Base-by-base conservation (phyloP, 345 rosid genomes). In the Salix exigua region DNA sequence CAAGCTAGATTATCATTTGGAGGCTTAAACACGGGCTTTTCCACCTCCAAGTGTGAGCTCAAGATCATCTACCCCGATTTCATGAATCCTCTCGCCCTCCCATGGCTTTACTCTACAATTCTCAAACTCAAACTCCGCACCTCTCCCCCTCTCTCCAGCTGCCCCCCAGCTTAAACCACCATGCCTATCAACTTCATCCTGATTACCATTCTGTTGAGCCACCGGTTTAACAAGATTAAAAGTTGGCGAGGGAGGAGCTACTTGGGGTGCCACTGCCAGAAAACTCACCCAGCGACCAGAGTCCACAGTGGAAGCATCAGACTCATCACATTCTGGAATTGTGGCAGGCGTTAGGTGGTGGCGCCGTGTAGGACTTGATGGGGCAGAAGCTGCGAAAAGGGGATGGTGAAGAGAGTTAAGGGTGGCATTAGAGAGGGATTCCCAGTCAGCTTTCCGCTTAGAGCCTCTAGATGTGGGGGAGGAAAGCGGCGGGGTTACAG, bases 1-100 rank as follows among this genome's bases (percentile, higher is more conserved):
- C 71, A 53, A 37, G 21, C 33, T 33, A 30, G 69, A 23, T 18
- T 12, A 37, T 48, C 11, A n/a, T 7, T 13, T 23, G 53, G 33
- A 70, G 42, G 68, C 48, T 82, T 78, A 93, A 79, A 78, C 79
- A 80, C 84, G 90, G 71, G 85, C 88, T 87, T 93, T 96, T 44
- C 87, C 85, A 17, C 77, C 85, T 50, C 97, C 99, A 30, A 96
- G 98, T 14, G 97, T 92, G 86, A 96, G 98, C 88, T 96, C 99
- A 14, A 96, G 95, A 81, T 93, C 99, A 65, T 93, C 99, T 88
- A 93, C 78, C 53, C 91, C 98, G n/a, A 91, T 91, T 74, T 96
- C 99, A 60, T 93, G 98, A 77, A 96, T 96, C 87, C 87, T 90
- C 87, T 96, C 99, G 63, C 99, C 99, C 87, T 96, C 98, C 99